phyloP scores from a whole-genome alignment of 106 monocot genomes.

The Allium cepa region DNA sequence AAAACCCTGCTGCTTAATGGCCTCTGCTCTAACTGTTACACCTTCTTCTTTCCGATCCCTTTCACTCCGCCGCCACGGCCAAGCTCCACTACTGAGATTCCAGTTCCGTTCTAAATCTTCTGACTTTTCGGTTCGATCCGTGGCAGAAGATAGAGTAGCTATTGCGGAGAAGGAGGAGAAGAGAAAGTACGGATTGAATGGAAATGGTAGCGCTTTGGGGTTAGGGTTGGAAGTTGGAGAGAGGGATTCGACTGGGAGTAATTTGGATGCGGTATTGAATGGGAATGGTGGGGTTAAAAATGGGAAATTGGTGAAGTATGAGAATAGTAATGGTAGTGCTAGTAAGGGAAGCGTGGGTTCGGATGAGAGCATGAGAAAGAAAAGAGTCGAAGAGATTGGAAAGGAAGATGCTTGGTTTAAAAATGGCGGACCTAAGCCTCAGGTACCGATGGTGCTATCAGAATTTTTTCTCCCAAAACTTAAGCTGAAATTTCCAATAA shows the following conservation, averaged over 20 bases:
- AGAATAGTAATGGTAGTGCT: conserved; percentile 18
- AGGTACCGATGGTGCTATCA: conserved; percentile 23
- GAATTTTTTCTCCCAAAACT: too few species aligned
- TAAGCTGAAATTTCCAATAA: too few species aligned
- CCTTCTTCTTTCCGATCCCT: neutral
- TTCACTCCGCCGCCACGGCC: neutral
- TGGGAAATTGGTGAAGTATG: conserved; percentile 29
- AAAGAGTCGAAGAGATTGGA: conserved; percentile 75
- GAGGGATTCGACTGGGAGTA: conserved; percentile 14
- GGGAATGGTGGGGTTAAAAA: conserved; percentile 29
- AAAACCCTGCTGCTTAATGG: neutral
- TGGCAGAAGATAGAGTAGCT: conserved; percentile 11
- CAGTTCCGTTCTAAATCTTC: conserved; percentile 1
- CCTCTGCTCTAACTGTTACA: neutral
- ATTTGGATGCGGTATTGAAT: conserved; percentile 16
- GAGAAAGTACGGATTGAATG: conserved; percentile 30
- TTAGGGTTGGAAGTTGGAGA: conserved; percentile 6
- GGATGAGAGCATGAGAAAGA: conserved; percentile 46
- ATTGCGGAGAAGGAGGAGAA: conserved; percentile 14
- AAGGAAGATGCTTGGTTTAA: conserved; percentile 97
- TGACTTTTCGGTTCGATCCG: conserved; percentile 3
- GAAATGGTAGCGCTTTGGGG: conserved; percentile 21
- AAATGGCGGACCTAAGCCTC: conserved; percentile 21
- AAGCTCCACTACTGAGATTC: neutral
- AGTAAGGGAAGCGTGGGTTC: conserved; percentile 2